Evolutionary conservation across 148 eudicot genomes (phyloP), one percentile per base, ranked within the genome.

Genomic region (Dysphania ambrosioides): DNA sequence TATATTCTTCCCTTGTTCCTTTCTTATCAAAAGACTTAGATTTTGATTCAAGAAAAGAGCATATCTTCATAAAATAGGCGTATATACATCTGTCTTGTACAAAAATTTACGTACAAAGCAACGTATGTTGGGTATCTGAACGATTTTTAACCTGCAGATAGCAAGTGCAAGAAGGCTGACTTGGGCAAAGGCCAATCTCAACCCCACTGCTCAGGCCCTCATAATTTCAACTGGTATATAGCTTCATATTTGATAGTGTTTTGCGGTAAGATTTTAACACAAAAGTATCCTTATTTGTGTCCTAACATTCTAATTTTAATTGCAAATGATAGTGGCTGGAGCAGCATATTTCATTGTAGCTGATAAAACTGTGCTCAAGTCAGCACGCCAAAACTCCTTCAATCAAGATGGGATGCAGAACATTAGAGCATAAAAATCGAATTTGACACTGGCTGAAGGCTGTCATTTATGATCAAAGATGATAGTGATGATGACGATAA

Each of bases 321-420:
- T 59, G 75, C 51, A 9, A 64, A 51, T 75, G 18, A 71, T 82
- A 83, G 90, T 80, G 73, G 90, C 87, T 13, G 90, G 93, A 79
- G 89, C 92, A 70, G 93, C 98, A 26, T 94, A 87, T 74, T 90
- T 90, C 84, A 90, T 91, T n/a, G 97, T 91, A 42, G 98, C 96
- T 38, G 97, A 94, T 86, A 94, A 91, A 84, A 94, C 96, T 24
- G 78, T 94, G 66, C 83, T 94, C 70, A 90, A 88, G 62, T 79
- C 90, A 5, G 97, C 97, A 15, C 79, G 98, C 27, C 66, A 79
- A 30, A 91, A 90, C 86, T 93, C 96, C 47, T 90, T 90, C 85
- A 79, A 70, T 56, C 85, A 82, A 40, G 71, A 40, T n/a, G 40
- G 75, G 29, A 24, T 30, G 66, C 66, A 73, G 21, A 71, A 79